Evolutionary conservation across 2,329 filamentous ascomycete species (phyloP), one percentile per base, ranked within the genome.

Genomic region (Penicillium olsonii): DNA sequence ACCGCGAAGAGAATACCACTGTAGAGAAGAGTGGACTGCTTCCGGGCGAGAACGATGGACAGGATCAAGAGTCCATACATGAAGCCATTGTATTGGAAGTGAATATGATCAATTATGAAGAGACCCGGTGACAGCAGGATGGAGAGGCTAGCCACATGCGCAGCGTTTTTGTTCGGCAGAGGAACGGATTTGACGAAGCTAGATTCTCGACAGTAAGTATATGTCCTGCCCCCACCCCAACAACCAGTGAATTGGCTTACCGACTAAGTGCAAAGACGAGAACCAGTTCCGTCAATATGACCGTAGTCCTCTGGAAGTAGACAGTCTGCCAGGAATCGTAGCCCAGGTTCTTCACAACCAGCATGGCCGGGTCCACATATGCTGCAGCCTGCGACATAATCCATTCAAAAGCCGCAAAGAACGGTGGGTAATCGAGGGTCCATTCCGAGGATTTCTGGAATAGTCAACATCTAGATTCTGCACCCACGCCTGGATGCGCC

Each of bases 51-150:
- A 2, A 95, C 87, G 40, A 99, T 80, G 2, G 94, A 97, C 45
- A 92, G 78, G 31, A 97, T 82, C 42, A 99, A 78, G 37, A 97
- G 77, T 31, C 94, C 94, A 68, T 97, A 99, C 73, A 99, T 84
- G 73, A 92, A 91, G 34, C 94, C 92, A 75, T 99, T 99, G 77
- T 99, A 99, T 77, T 99, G 94, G 71, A 99, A 99, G 71, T 96
- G 92, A 57, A 96, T 92, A 69, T 99, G 94, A 67, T 99, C 94
- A 69, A 99, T 97, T 68, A 99, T 95, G 52, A 99, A 79, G 29
- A 99, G 82, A 2, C 92, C 94, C 0, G 94, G 94, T 0, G 92
- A 97, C 11, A 97, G 82, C 3, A 97, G 77, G 51, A 99, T 85
- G 1, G 92, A 96, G 48, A 97, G 79, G 19, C 92, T 91, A 39